Conservation (phyloP, 2,329 filamentous ascomycete genomes). For the Cadophora sp. region DNA sequence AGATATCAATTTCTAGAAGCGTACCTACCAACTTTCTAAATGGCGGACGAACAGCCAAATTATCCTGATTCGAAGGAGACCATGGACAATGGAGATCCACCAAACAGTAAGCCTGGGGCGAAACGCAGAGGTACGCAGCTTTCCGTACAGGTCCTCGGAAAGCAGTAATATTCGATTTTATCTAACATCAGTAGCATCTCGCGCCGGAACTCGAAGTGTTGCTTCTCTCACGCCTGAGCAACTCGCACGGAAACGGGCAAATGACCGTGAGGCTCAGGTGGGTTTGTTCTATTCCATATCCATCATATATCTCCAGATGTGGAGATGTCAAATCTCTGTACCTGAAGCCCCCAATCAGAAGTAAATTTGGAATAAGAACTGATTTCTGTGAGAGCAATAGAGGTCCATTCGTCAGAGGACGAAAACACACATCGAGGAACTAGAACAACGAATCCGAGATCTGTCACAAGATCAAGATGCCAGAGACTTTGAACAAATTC, state of each 20-base stretch:
- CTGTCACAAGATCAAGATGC: constrained; percentile 60
- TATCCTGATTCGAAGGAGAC: constrained; percentile 21
- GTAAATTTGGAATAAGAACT: neutral
- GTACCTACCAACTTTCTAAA: constrained; percentile 2
- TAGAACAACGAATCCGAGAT: constrained; percentile 78
- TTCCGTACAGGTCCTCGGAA: neutral
- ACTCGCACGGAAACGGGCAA: constrained; percentile 86
- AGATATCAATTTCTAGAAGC: neutral
- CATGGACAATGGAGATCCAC: constrained; percentile 6
- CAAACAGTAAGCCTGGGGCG: constrained; percentile 31
- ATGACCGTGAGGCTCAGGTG: constrained; percentile 85
- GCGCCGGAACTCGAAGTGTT: constrained; percentile 73
- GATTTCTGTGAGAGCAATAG: constrained; percentile 48
- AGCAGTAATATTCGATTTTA: neutral
- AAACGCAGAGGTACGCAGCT: constrained; percentile 39
- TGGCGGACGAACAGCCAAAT: constrained; percentile 29
- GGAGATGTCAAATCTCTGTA: neutral
- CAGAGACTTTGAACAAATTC: constrained; percentile 58
- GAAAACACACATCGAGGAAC: constrained; percentile 80
- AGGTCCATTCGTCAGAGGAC: constrained; percentile 85
- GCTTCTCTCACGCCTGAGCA: constrained; percentile 87
- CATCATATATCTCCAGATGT: constrained; percentile 46
- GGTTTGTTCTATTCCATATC: constrained; percentile 57
- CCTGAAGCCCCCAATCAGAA: no score
- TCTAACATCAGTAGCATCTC: constrained; percentile 40